Conservation (phyloP, 1,139 yeast species). For the Saccharomyces pastorianus region DNA sequence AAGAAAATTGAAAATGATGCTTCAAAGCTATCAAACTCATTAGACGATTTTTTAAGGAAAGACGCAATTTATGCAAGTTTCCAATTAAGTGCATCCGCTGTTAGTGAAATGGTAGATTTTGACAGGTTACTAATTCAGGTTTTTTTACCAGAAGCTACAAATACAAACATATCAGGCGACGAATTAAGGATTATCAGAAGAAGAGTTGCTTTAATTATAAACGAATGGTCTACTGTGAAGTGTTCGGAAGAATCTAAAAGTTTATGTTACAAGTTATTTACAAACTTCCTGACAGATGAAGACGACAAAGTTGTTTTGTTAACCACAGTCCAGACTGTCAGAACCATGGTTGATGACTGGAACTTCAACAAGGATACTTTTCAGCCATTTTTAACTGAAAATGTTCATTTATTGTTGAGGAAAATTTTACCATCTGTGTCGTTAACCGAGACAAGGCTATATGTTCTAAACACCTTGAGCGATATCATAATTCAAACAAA, state of each 20-base stretch:
- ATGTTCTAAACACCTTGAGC: slow-evolving; percentile 58
- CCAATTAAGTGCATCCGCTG: slow-evolving; percentile 63
- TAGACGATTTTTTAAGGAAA: slow-evolving; percentile 51
- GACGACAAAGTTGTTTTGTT: slow-evolving; percentile 71
- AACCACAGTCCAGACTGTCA: slow-evolving; percentile 66
- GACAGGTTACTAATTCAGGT: slow-evolving; percentile 49
- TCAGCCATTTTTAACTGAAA: slow-evolving; percentile 51
- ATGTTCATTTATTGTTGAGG: slow-evolving; percentile 42
- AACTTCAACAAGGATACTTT: slow-evolving; percentile 66
- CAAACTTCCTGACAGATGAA: slow-evolving; percentile 32
- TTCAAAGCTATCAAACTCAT: slow-evolving; percentile 30
- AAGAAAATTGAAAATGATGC: slow-evolving; percentile 48
- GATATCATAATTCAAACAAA: slow-evolving; percentile 57
- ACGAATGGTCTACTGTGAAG: slow-evolving; percentile 72
- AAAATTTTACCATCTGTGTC: slow-evolving; percentile 41
- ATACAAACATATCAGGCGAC: slow-evolving; percentile 13
- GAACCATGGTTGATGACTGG: slow-evolving; percentile 74
- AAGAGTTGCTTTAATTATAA: slow-evolving; percentile 64
- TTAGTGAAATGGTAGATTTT: slow-evolving; percentile 57
- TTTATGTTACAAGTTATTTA: slow-evolving; percentile 52
- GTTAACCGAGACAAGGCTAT: slow-evolving; percentile 67
- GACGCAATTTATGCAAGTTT: slow-evolving; percentile 80
- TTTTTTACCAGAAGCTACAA: slow-evolving; percentile 57
- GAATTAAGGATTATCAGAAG: slow-evolving; percentile 57
- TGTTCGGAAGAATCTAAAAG: slow-evolving; percentile 52